Evolutionary conservation across 2,329 filamentous ascomycete species (phyloP), one percentile per base, ranked within the genome.

Genomic region (Corynespora cassiicola): DNA sequence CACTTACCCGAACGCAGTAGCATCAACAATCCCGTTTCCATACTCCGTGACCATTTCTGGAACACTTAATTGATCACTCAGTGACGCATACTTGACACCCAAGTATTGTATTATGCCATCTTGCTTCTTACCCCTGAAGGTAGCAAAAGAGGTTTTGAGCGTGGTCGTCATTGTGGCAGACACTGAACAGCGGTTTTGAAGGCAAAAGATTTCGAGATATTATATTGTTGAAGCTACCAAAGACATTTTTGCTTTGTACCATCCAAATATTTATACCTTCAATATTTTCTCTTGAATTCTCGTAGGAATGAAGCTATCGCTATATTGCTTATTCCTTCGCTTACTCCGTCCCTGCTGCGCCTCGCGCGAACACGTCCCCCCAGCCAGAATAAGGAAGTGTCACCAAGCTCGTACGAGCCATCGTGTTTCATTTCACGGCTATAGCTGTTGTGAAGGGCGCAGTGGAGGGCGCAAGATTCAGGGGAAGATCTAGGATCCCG

Each of bases 31-130:
- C 0, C 36, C 37, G 2, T 27, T 23, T 1, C 42, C 36, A 38
- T 58, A 50, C n/a, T 53, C 47, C 16, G 17, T 23, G 16, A 58
- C 41, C 21, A 66, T 39, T 25, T 56, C 54, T 9, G 66, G 54
- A 3, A 42, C 47, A 17, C 60, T 52, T 19, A 70, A 56, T 10
- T 61, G 61, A 29, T 67, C 53, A 24, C 37, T 49, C 11, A 70
- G 23, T 2, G 39, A 54, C 2, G 64, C 67, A 48, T 68, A 69
- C 26, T 61, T 60, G 30, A 70, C 42, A 7, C 65, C 65, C 3
- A 61, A 48, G 26, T 56, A 68, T 31, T 59, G 57, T 9, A 43
- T 38, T 1, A 65, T 45, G 4, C 43, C 47, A 25, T 53, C 37
- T 7, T 40, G 31, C 5, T 29, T 22, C 22, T 38, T 38, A 1